Evolutionary conservation across 2,329 filamentous ascomycete genomes (phyloP).

Genomic region (Colletotrichum orchidophilum): DNA sequence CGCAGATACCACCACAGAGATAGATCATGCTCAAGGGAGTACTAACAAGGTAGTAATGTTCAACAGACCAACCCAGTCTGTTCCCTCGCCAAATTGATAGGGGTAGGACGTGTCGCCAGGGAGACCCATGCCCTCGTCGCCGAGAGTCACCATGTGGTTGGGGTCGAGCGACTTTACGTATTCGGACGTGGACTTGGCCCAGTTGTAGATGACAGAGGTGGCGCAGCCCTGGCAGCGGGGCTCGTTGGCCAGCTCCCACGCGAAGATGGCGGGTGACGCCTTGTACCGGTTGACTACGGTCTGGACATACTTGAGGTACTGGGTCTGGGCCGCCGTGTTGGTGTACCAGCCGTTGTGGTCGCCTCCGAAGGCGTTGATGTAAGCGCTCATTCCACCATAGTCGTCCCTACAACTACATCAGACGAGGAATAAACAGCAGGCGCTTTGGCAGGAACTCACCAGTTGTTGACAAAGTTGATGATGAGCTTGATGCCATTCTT

Average conservation of each 20-base stretch:
- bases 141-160: slow-evolving; percentile 70
- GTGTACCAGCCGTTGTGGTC: slow-evolving; percentile 66
- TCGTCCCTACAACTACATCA: slow-evolving; percentile 49
- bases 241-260: slow-evolving; percentile 66
- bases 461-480: slow-evolving; percentile 74
- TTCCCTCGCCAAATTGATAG: slow-evolving; percentile 59
- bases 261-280: slow-evolving; percentile 57
- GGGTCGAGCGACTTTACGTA: slow-evolving; percentile 73
- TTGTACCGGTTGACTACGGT: slow-evolving; percentile 59
- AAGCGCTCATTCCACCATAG: slow-evolving; percentile 72
- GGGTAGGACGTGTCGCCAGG: slow-evolving; percentile 62
- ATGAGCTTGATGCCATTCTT: slow-evolving; percentile 69
- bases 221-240: slow-evolving; percentile 69
- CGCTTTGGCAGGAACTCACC: slow-evolving; percentile 45
- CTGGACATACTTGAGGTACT: slow-evolving; percentile 63
- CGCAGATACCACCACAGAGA: neutral
- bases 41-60: slow-evolving; percentile 55
- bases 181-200: slow-evolving; percentile 65
- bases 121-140: slow-evolving; percentile 63
- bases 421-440: neutral
- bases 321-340: slow-evolving; percentile 58
- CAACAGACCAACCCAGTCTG: slow-evolving; percentile 61
- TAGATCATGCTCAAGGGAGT: neutral
- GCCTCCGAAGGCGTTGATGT: slow-evolving; percentile 66
- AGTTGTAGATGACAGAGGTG: slow-evolving; percentile 66